Evolutionary conservation across 2,329 filamentous ascomycete species (phyloP), one percentile per base, ranked within the genome.

Genomic region (Phialophora tarda): DNA sequence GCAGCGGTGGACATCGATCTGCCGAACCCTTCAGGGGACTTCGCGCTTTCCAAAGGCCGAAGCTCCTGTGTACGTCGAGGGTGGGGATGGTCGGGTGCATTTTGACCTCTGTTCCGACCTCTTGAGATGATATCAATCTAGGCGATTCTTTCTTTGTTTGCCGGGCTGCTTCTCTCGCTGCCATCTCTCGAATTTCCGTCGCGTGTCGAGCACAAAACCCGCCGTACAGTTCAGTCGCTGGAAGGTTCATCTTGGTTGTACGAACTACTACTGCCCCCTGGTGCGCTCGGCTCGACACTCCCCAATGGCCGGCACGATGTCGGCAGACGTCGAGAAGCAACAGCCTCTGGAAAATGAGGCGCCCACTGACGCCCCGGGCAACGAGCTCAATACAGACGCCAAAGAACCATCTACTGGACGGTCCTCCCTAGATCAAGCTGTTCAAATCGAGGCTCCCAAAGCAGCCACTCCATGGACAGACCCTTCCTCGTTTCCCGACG

Each of bases 401-500:
- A 56, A 59, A 28, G 28, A 57, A 21, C 38, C 38, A 23, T 10
- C 58, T 44, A 61, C 66, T 2, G 63, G 60, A 23, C 55, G 53
- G 38, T 63, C 63, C 4, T 68, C 62, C 24, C 58, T 56, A 4
- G 64, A 69, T n/a, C 59, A 68, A 23, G 24, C 30, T 44, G 34
- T 57, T 14, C 60, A 57, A n/a, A 24, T 54, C 34, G 66, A 69
- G 23, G 32, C 66, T 41, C 30, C 64, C 24, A 71, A 71, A 59
- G 21, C 59, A 7, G 62, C 63, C 38, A 71, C 64, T 48, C 69
- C 69, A 17, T 69, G 66, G 69, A 50, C 60, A 26, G 79, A 78
- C 61, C 82, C 83, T 6, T 75, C 76, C n/a, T 83, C 85, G 68
- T 87, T 87, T 64, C 86, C 86, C 0, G 86, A 89, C 71, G 86